Evolutionary conservation across 768 basidiomycete species (phyloP).

Genomic region (Phlegmacium glaucopus): DNA sequence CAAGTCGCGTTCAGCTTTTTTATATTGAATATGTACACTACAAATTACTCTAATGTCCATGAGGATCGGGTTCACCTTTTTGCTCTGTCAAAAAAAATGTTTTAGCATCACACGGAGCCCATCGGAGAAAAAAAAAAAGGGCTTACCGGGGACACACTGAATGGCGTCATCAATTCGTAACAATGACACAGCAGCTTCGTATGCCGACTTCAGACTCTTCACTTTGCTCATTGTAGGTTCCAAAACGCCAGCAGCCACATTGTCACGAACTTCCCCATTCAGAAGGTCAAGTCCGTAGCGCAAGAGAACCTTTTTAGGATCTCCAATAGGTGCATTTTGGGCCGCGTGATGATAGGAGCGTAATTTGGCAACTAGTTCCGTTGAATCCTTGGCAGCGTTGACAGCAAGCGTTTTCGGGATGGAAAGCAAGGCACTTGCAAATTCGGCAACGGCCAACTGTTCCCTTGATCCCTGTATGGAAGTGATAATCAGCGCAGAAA

Average conservation of each 20-base stretch:
- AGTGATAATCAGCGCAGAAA: conserved; percentile 6
- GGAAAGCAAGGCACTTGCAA: conserved; percentile 85
- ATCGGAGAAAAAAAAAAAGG: no score
- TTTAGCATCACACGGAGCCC: conserved; percentile 12
- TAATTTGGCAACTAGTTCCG: conserved; percentile 94
- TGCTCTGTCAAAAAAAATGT: conserved; percentile 51
- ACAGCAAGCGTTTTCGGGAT: conserved; percentile 97
- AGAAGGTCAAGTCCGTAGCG: conserved; percentile 94
- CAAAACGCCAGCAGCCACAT: conserved; percentile 87
- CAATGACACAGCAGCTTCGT: conserved; percentile 93
- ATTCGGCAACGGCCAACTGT: conserved; percentile 99
- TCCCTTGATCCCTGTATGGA: conserved; percentile 85
- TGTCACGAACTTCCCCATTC: conserved; percentile 94
- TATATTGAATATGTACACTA: conserved; percentile 5
- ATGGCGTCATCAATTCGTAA: conserved; percentile 97
- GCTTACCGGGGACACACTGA: conserved; percentile 82
- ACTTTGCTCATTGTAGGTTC: conserved; percentile 98
- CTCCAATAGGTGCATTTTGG: conserved; percentile 85
- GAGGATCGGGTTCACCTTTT: conserved; percentile 67
- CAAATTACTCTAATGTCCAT: conserved; percentile 54
- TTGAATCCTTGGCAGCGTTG: conserved; percentile 98
- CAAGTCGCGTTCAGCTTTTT: conserved; percentile 5
- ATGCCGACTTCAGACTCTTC: conserved; percentile 94
- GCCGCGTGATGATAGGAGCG: conserved; percentile 97
- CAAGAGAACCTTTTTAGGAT: conserved; percentile 86